Evolutionary conservation across 305 asterid genomes (phyloP).

Genomic region (Petunia hybrid): DNA sequence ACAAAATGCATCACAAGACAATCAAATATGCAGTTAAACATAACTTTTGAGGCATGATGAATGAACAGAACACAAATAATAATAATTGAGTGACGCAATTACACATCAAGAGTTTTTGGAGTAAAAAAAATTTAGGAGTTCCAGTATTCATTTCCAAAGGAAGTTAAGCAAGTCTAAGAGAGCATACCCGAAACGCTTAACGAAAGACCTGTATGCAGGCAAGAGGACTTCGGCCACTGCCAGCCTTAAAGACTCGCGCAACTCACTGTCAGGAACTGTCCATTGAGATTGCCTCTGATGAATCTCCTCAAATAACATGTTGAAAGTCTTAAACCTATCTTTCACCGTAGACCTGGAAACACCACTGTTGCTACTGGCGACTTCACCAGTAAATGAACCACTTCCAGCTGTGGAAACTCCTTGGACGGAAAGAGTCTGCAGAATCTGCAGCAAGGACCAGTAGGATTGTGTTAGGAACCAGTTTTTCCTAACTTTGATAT

Average conservation of each 20-base stretch:
- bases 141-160: neutral
- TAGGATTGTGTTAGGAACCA: too few relatives aligned
- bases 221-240: constrained; percentile 98
- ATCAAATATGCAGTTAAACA: neutral
- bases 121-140: neutral
- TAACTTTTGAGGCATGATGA: neutral
- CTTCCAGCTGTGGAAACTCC: constrained; percentile 61
- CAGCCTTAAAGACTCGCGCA: constrained; percentile 90
- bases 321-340: constrained; percentile 89
- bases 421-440: constrained; percentile 81
- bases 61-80: neutral
- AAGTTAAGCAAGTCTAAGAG: neutral
- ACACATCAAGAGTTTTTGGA: neutral
- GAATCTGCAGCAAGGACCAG: constrained; percentile 58
- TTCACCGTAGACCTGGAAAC: constrained; percentile 83
- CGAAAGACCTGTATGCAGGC: constrained; percentile 92
- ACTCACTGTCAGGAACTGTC: constrained; percentile 97
- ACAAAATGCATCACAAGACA: too few relatives aligned
- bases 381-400: constrained; percentile 56
- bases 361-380: constrained; percentile 54
- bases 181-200: constrained; percentile 80
- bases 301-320: constrained; percentile 84
- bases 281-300: constrained; percentile 99
- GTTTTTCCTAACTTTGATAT: too few relatives aligned
- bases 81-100: neutral